phyloP scores from a whole-genome alignment of 2,329 filamentous ascomycete species.

The Diaporthe sp. region DNA sequence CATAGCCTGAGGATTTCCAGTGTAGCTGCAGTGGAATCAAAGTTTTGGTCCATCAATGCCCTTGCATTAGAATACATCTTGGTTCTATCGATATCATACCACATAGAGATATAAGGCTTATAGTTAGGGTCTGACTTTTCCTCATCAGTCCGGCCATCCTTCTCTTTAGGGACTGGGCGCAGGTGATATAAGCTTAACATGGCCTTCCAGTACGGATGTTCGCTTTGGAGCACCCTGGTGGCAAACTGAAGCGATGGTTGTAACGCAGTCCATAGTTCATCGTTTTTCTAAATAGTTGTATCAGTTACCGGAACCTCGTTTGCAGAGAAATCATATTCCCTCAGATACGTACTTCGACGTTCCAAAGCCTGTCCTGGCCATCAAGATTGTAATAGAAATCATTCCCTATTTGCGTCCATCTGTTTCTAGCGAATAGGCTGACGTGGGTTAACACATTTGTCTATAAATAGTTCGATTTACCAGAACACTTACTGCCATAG shows the following conservation, averaged over 20 bases:
- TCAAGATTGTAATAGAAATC: not conserved
- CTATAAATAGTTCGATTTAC: not conserved
- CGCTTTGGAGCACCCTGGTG: not conserved
- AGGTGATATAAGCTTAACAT: slow-evolving; percentile 5
- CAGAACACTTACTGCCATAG: not conserved
- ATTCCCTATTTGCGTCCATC: not conserved
- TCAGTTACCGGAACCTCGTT: not conserved
- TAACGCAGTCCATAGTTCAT: not conserved
- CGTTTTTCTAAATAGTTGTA: not conserved
- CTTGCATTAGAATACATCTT: slow-evolving; percentile 1
- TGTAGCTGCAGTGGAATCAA: slow-evolving; percentile 1
- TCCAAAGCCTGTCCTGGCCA: not conserved
- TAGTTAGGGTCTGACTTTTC: not conserved
- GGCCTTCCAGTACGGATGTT: slow-evolving; percentile 16
- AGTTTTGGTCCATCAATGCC: not conserved
- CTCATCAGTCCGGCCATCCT: not conserved
- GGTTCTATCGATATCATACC: not conserved
- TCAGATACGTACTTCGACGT: not conserved
- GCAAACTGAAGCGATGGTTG: not conserved
- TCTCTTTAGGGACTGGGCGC: not conserved
- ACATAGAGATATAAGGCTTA: not conserved
- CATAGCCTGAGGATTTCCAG: not conserved
- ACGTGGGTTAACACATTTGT: not conserved
- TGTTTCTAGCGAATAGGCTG: not conserved
- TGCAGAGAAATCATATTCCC: not conserved